These are phyloP conservation scores for Plasmodium malariae DNA, from an alignment of 169 alveolate genomes.

Conservation along the genomic window DNA sequence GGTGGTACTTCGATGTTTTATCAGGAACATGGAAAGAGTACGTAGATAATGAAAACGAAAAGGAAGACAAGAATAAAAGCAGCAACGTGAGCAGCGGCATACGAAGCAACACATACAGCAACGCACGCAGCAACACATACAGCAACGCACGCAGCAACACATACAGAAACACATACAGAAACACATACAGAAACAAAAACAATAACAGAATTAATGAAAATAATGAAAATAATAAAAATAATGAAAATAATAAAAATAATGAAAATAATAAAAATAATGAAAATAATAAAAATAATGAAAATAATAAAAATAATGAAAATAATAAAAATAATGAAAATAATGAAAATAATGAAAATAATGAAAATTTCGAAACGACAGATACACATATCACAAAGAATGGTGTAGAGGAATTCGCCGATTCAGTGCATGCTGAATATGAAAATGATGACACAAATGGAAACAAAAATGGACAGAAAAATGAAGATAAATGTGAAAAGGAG, in stretches of 20 bases:
- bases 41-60: constrained; percentile 9
- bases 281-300: too few species aligned
- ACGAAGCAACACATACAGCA: not conserved
- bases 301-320: not conserved
- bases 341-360: not conserved
- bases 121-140: not conserved
- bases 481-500: too few species aligned
- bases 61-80: not conserved
- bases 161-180: not conserved
- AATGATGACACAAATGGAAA: not conserved
- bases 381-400: not conserved
- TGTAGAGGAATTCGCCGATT: not conserved
- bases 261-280: too few species aligned
- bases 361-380: not conserved
- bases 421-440: not conserved
- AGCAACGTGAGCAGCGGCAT: not conserved
- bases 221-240: too few species aligned
- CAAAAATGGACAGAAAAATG: not conserved
- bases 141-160: not conserved
- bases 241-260: too few species aligned
- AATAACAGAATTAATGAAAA: too few species aligned
- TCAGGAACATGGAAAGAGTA: constrained; percentile 48
- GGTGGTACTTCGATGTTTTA: constrained; percentile 59
- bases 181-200: not conserved
- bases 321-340: too few species aligned